Base-by-base conservation (phyloP, 2,329 filamentous ascomycete species). In the Coleophoma eucalyptorum region DNA sequence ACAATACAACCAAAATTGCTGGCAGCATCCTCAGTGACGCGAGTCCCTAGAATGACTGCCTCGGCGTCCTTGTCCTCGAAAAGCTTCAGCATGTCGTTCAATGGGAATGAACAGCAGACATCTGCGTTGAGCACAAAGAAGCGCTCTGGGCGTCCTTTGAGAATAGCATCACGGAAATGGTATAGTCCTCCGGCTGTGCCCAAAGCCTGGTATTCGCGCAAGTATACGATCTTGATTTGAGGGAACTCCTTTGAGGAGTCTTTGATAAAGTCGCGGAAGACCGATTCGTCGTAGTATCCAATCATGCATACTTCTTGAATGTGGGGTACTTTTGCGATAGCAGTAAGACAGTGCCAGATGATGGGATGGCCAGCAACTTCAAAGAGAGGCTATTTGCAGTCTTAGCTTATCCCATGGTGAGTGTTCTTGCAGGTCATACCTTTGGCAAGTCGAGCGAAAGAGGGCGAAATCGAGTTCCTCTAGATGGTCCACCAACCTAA, bases 1-100 rank as follows among this genome's bases (percentile, higher is more conserved):
- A 97, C 94, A 65, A 97, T 96, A 79, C 94, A 99, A 56, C 94
- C 94, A 68, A 97, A 99, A 78, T 97, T 97, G 63, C 83, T 88
- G 32, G 94, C 93, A 18, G 92, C 89, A 51, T 97, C 93, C 65
- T 95, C 90, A 67, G 84, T 85, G 52, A 97, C 90, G 50, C 91
- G 81, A 38, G 94, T 99, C 49, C 94, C 94, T 57, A 99, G 78
- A 68, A 99, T 97, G 60, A 97, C 88, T 32, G 94, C 94, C 76
- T 97, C 94, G 51, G 93, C 94, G 63, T 97, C 90, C 75, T 90
- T 96, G 69, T 96, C 92, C 65, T 91, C 87, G 69, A 95, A 96
- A 61, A 97, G 80, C 70, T 87, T 86, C 58, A 97, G 87, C 94
- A 99, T 97, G 71, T 97, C 91, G 60, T 85, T 86, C 53, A 99